phyloP scores from a whole-genome alignment of 257 asterid genomes.

The Solanum virginianum region DNA sequence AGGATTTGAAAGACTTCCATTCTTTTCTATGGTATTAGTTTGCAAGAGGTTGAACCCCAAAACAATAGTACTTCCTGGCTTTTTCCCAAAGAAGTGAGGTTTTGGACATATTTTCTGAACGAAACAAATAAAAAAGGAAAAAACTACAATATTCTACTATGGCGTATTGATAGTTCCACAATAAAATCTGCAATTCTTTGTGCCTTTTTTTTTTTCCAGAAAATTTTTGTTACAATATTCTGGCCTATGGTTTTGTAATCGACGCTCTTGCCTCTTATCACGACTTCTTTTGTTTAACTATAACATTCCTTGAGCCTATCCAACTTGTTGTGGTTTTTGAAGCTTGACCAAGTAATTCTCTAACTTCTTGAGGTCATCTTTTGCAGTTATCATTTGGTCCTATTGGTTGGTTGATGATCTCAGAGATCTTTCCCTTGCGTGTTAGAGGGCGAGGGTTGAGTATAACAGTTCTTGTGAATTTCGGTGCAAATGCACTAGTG shows the following conservation, averaged over 20 bases:
- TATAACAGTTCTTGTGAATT: constrained; percentile 77
- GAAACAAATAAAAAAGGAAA: background rate
- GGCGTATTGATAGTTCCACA: background rate
- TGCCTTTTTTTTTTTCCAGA: background rate
- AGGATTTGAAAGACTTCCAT: background rate
- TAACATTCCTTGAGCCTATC: background rate
- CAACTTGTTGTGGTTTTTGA: background rate
- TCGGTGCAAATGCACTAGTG: constrained; percentile 83
- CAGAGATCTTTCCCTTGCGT: constrained; percentile 89
- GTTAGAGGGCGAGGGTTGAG: constrained; percentile 85
- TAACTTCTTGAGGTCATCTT: background rate
- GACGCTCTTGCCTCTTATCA: background rate
- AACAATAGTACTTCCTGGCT: background rate
- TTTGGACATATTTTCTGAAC: background rate
- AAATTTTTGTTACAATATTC: background rate
- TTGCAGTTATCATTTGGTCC: constrained; percentile 94
- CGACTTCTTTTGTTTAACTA: background rate
- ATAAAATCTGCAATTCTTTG: background rate
- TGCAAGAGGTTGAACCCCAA: background rate
- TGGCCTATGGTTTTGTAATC: background rate
- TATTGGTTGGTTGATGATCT: constrained; percentile 96
- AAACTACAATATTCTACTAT: background rate
- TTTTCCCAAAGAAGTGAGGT: background rate
- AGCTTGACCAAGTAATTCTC: background rate
- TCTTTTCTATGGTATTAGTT: background rate